A percentile compares a stretch with the other conserved stretches of the same genome.
Evolutionary conservation across 345 rosid genomes (phyloP).

Genomic region (Citrus sinensis): DNA sequence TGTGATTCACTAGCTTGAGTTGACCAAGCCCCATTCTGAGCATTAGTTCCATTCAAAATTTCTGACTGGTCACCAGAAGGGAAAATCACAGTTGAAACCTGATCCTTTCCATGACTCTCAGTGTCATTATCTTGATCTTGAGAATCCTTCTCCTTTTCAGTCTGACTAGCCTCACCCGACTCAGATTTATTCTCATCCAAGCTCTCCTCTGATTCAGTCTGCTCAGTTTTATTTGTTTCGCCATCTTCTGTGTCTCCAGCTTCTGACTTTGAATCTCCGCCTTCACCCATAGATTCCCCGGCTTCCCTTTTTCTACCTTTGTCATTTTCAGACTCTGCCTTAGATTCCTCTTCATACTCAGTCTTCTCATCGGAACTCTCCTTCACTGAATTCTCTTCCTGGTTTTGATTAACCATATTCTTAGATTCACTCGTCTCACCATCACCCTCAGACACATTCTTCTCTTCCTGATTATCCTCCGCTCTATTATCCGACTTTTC

Average conservation of each 20-base stretch:
- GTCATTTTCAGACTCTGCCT: slow-evolving; percentile 21
- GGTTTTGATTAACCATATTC: slow-evolving; percentile 21
- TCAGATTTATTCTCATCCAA: slow-evolving; percentile 35
- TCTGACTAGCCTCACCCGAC: slow-evolving; percentile 24
- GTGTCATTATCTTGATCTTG: slow-evolving; percentile 26
- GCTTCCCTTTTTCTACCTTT: slow-evolving; percentile 24
- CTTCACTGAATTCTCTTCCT: slow-evolving; percentile 18
- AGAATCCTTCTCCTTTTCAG: slow-evolving; percentile 21
- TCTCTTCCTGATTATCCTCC: slow-evolving; percentile 26
- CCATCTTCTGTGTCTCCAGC: slow-evolving; percentile 21
- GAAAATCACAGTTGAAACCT: slow-evolving; percentile 40
- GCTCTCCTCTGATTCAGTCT: slow-evolving; percentile 28
- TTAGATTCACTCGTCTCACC: slow-evolving; percentile 27
- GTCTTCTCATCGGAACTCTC: slow-evolving; percentile 26
- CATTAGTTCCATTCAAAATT: slow-evolving; percentile 58
- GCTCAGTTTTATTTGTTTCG: slow-evolving; percentile 30
- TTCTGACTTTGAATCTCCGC: slow-evolving; percentile 29
- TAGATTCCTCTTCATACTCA: slow-evolving; percentile 27
- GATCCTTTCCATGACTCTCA: slow-evolving; percentile 41
- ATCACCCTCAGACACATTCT: slow-evolving; percentile 18
- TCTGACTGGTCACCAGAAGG: slow-evolving; percentile 58
- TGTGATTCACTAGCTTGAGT: slow-evolving; percentile 82
- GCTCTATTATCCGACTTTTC: slow-evolving; percentile 13
- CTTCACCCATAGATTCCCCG: slow-evolving; percentile 28
- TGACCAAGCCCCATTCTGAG: slow-evolving; percentile 65